phyloP scores from a whole-genome alignment of 352 stramenopile species.

The Lagenidium giganteum region DNA sequence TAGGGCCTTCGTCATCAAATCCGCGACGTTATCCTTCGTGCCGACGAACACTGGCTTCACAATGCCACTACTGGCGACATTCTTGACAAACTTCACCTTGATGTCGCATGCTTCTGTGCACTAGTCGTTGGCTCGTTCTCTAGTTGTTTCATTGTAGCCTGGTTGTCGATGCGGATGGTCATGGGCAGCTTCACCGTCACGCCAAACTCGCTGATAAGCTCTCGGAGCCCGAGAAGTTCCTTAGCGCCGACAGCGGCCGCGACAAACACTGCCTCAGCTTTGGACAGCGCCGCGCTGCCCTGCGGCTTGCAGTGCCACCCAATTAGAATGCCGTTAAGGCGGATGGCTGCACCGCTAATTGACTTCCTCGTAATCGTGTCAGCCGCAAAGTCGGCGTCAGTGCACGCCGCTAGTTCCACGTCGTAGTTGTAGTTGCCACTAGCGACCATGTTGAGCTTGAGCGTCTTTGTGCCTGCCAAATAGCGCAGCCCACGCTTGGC shows the following conservation, averaged over 20 bases:
- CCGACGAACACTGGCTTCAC: too few species aligned
- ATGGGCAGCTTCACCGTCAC: too few species aligned
- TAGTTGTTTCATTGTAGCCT: too few species aligned
- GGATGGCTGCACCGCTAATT: constrained; percentile 7
- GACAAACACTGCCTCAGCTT: background rate
- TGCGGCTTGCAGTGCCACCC: constrained; percentile 17
- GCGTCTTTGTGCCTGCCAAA: constrained; percentile 11
- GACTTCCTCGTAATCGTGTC: constrained; percentile 19
- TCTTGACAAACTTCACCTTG: too few species aligned
- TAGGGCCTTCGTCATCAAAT: too few species aligned
- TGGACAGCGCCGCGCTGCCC: background rate
- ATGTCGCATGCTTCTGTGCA: too few species aligned
- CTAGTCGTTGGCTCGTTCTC: too few species aligned
- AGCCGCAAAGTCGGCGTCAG: constrained; percentile 17
- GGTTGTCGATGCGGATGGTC: too few species aligned
- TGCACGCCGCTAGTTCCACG: too few species aligned
- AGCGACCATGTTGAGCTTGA: constrained; percentile 8
- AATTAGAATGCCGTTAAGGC: constrained; percentile 11
- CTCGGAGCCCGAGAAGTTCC: background rate
- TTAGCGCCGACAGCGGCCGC: background rate
- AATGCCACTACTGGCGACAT: too few species aligned
- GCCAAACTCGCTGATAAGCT: too few species aligned
- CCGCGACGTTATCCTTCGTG: too few species aligned
- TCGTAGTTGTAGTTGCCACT: background rate
- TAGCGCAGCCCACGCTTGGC: constrained; percentile 18